These are phyloP conservation scores for Geotrichum europaeum DNA, from an alignment of 1,139 yeast genomes.

Conservation along the genomic window DNA sequence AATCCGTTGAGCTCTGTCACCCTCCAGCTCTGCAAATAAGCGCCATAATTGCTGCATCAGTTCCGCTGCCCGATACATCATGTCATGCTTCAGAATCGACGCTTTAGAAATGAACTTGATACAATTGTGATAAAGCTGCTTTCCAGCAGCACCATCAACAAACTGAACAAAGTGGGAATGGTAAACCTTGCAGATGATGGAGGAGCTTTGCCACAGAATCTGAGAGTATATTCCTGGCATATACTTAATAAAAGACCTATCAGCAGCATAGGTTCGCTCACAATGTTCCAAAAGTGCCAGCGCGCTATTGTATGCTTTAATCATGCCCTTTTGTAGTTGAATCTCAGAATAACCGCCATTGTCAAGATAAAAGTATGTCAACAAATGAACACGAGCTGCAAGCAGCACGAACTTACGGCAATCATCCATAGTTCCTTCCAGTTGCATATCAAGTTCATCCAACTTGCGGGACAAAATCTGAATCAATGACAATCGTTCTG, in stretches of 20 bases:
- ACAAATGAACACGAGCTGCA: constrained; percentile 69
- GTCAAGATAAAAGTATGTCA: constrained; percentile 77
- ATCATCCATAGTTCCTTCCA: constrained; percentile 49
- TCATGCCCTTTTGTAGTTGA: constrained; percentile 59
- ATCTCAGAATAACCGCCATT: constrained; percentile 43
- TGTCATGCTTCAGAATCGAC: constrained; percentile 81
- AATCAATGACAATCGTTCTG: constrained; percentile 67
- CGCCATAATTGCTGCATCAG: constrained; percentile 95
- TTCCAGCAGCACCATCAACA: not conserved
- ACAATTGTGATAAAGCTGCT: not conserved
- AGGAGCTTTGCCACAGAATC: constrained; percentile 86
- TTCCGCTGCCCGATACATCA: constrained; percentile 88
- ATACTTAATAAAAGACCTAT: constrained; percentile 60
- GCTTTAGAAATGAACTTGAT: constrained; percentile 56
- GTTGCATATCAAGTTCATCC: constrained; percentile 62
- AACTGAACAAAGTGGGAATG: constrained; percentile 57
- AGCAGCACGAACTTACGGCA: constrained; percentile 61
- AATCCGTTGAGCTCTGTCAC: constrained; percentile 27
- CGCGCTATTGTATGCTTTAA: constrained; percentile 58
- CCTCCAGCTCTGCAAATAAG: constrained; percentile 39
- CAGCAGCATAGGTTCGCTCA: constrained; percentile 45
- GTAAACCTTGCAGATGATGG: constrained; percentile 68
- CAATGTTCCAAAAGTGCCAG: constrained; percentile 8
- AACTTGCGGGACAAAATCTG: constrained; percentile 64
- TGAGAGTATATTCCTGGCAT: constrained; percentile 78